Percentiles rank a stretch among this genome's conserved stretches.
phyloP scores from a whole-genome alignment of 345 rosid genomes.

The Cardamine occulta region DNA sequence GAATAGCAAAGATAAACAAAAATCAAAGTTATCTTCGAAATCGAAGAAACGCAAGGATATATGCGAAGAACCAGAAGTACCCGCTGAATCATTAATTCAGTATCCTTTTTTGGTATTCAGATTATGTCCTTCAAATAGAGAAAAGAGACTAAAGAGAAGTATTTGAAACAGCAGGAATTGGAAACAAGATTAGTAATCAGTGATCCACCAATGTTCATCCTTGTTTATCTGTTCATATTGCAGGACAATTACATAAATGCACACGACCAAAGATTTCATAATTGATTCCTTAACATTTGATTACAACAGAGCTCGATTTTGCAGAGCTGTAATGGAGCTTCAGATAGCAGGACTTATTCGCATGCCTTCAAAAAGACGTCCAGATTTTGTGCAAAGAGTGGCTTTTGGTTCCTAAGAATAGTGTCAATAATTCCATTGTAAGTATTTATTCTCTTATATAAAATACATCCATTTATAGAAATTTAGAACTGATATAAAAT shows the following conservation, averaged over 20 bases:
- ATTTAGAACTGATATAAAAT: neutral
- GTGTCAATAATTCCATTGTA: slow-evolving; percentile 13
- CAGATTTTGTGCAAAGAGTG: slow-evolving; percentile 83
- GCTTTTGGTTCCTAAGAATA: slow-evolving; percentile 68
- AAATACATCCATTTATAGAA: neutral
- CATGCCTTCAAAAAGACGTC: slow-evolving; percentile 87
- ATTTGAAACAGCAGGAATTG: neutral
- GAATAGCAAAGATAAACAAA: slow-evolving; percentile 53
- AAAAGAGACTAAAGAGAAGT: neutral
- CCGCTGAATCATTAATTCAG: slow-evolving; percentile 71
- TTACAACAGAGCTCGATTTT: slow-evolving; percentile 76
- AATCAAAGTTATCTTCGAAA: slow-evolving; percentile 58
- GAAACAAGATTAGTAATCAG: neutral
- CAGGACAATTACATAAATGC: slow-evolving; percentile 2
- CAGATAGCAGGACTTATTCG: slow-evolving; percentile 88
- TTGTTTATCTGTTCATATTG: slow-evolving; percentile 13
- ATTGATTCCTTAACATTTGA: slow-evolving; percentile 49
- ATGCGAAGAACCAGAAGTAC: slow-evolving; percentile 53
- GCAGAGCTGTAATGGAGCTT: slow-evolving; percentile 84
- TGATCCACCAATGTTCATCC: slow-evolving; percentile 15
- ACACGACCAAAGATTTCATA: neutral
- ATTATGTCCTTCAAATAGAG: neutral
- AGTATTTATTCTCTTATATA: neutral
- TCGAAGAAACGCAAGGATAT: slow-evolving; percentile 65
- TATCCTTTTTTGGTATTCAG: slow-evolving; percentile 60